Conservation (phyloP, 371 early-diverging fungal species). For the Mucor sp. region DNA sequence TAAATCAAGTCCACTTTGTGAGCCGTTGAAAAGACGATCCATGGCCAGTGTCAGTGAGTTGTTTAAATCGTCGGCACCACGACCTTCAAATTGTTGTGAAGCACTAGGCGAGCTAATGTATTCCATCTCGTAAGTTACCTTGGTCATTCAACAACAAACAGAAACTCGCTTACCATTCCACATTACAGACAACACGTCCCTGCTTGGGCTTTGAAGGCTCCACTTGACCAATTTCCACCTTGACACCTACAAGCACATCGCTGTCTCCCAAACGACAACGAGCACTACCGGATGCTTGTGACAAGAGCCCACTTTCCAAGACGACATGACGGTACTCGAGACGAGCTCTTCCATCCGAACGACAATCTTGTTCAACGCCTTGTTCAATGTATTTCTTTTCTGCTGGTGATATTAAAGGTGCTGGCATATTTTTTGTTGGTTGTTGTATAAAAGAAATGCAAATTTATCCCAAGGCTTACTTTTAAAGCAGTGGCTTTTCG, state of each 20-base stretch:
- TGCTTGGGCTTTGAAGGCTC: constrained; percentile 55
- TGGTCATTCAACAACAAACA: too few species aligned
- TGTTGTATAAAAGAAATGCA: not conserved
- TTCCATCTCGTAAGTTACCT: too few species aligned
- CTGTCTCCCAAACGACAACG: constrained; percentile 81
- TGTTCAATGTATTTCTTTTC: constrained; percentile 84
- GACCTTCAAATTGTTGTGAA: constrained; percentile 79
- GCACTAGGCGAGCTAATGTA: constrained; percentile 75
- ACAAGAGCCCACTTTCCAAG: constrained; percentile 80
- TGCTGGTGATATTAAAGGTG: constrained; percentile 68
- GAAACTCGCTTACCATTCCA: constrained; percentile 87
- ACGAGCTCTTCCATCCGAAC: constrained; percentile 86
- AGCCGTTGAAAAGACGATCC: constrained; percentile 76
- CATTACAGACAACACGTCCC: constrained; percentile 82
- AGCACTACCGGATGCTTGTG: constrained; percentile 89
- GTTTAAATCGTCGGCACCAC: constrained; percentile 83
- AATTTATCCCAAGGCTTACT: not conserved
- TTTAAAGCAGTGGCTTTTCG: not conserved
- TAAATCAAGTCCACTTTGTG: constrained; percentile 85
- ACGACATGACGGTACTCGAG: constrained; percentile 77
- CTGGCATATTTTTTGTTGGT: constrained; percentile 30
- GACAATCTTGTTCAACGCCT: constrained; percentile 80
- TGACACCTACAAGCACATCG: constrained; percentile 92
- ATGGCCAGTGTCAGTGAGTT: constrained; percentile 80
- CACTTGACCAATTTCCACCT: constrained; percentile 83